Evolutionary conservation across 352 stramenopile species (phyloP).

Genomic region (Globisporangium paroecandrum): DNA sequence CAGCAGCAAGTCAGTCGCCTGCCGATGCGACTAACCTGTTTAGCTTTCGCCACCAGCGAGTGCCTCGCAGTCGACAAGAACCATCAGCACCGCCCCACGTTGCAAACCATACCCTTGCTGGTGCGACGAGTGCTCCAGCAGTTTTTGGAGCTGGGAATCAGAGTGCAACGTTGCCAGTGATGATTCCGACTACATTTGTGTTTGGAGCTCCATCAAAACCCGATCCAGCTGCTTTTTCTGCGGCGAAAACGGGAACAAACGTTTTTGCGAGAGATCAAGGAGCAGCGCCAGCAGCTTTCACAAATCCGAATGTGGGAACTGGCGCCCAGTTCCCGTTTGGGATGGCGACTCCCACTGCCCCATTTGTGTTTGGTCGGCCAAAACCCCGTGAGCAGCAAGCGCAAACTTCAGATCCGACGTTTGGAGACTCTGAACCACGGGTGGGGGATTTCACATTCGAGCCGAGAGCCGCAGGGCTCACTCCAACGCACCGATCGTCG

Average conservation of each 20-base stretch:
- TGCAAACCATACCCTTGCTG: neutral
- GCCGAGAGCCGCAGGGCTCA: constrained; percentile 5
- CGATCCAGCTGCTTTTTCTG: neutral
- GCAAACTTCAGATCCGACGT: neutral
- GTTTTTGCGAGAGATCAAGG: neutral
- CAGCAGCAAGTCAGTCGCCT: neutral
- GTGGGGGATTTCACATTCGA: constrained; percentile 16
- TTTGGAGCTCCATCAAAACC: constrained; percentile 3
- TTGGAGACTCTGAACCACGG: neutral
- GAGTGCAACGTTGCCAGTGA: neutral
- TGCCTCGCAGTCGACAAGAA: neutral
- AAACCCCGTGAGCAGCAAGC: neutral
- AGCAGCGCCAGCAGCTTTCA: neutral
- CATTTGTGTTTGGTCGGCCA: constrained; percentile 23
- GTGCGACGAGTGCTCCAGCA: neutral
- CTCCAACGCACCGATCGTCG: neutral
- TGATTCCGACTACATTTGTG: constrained; percentile 3
- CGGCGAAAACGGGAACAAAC: neutral
- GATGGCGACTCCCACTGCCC: constrained; percentile 10
- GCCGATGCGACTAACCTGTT: neutral
- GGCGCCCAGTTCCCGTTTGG: constrained; percentile 29
- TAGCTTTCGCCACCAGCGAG: neutral
- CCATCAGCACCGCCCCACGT: neutral
- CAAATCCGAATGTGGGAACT: constrained; percentile 11
- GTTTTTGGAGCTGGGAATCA: neutral